A percentile compares a stretch with the other conserved stretches of the same genome.
phyloP scores from a whole-genome alignment of 768 basidiomycete genomes.

The Lactarius pseudohatsudake region DNA sequence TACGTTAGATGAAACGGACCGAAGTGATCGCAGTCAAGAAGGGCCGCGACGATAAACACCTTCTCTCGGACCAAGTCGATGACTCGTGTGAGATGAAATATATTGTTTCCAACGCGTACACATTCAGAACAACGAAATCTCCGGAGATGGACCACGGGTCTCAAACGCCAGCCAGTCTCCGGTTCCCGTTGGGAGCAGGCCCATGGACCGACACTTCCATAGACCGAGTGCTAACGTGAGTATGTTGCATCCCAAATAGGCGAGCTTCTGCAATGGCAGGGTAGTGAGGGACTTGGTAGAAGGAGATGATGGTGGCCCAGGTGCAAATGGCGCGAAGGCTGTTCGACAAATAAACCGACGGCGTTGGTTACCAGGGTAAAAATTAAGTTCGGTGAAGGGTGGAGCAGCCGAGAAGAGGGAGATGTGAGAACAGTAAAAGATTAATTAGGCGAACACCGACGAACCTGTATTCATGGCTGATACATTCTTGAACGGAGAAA shows the following conservation, averaged over 20 bases:
- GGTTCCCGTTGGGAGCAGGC: conserved; percentile 83
- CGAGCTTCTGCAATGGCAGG: conserved; percentile 67
- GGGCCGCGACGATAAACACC: neutral
- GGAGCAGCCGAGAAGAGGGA: neutral
- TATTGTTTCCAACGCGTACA: neutral
- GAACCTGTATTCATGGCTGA: conserved; percentile 75
- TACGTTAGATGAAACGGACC: too few species aligned
- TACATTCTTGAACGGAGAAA: conserved; percentile 83
- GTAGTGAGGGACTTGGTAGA: conserved; percentile 50
- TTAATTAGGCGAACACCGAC: conserved; percentile 31
- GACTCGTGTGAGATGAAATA: neutral
- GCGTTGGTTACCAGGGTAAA: neutral
- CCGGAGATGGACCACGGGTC: conserved; percentile 63
- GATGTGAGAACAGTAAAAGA: neutral
- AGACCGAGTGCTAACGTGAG: conserved; percentile 80
- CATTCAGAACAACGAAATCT: conserved; percentile 30
- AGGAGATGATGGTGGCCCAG: conserved; percentile 46
- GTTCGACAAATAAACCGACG: neutral
- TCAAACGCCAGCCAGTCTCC: conserved; percentile 97
- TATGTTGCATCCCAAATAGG: conserved; percentile 70
- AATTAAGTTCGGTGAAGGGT: neutral
- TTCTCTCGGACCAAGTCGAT: neutral
- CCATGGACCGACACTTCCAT: conserved; percentile 94
- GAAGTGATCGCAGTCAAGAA: neutral
- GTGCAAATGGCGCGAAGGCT: conserved; percentile 78